Base-by-base conservation (phyloP, 1,284 basidiomycete genomes). In the Calocybe gambosa region DNA sequence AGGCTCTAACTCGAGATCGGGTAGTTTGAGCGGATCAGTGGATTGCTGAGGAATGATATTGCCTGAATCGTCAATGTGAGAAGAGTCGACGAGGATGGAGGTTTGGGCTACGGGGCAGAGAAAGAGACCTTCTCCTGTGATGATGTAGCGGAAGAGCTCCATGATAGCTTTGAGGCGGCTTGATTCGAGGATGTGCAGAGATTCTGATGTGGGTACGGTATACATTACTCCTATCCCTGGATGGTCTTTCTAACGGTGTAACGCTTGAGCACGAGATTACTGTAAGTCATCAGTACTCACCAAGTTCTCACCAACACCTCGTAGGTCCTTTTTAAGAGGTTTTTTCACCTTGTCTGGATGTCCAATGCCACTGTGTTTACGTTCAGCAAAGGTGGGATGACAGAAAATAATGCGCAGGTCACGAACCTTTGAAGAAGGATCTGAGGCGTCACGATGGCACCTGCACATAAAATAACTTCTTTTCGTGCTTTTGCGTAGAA, bases 391-490 rank as follows among this genome's bases (percentile, higher is more conserved):
- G 38, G 21, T 5, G 7, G 7, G 16, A 19, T 2, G 35, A 41
- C 19, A 42, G 12, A n/a, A 39, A 35, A 16, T 9, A 5, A 26
- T 26, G 13, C n/a, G 12, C 18, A 12, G 7, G 8, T 1, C 10
- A 21, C 23, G 4, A 31, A 52, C 59, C 61, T 63, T 4, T 54
- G 52, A 23, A 56, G 49, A 9, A 64, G 23, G 3, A 61, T 33
- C 36, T 60, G 58, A 3, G 64, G 61, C 8, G 55, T 56, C 0
- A 56, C 61, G 16, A 66, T 43, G 2, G 63, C 61, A 1, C 65
- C 65, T n/a, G 51, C 51, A 37, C 55, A 61, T 2, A 66, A 29
- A 13, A 65, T 53, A 3, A 66, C 50, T 45, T 62, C 59, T 19
- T 51, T 55, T 13, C 49, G 46, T 12, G 61, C 63, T 28, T 45